Evolutionary conservation across 208 protist species (phyloP).

Genomic region (Wallacemonas sp.): DNA sequence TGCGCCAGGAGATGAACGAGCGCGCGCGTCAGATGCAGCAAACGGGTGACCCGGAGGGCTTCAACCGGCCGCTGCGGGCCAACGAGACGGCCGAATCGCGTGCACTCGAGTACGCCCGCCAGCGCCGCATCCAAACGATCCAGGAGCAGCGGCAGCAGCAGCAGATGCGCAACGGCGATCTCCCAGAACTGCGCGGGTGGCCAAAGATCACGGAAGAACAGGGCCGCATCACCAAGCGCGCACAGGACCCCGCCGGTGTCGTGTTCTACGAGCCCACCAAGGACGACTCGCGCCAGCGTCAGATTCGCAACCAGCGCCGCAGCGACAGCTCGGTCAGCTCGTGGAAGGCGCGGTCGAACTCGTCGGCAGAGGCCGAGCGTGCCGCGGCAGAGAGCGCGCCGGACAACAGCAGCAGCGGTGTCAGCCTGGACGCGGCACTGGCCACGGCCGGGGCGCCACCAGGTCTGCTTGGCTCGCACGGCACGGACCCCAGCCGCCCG

Average conservation of each 20-base stretch:
- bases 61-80: conserved; percentile 29
- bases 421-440: not conserved
- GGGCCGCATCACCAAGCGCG: conserved; percentile 57
- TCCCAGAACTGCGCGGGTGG: conserved; percentile 58
- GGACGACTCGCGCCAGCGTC: conserved; percentile 42
- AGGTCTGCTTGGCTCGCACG: conserved; percentile 5
- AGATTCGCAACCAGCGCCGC: conserved; percentile 42
- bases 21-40: conserved; percentile 29
- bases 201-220: conserved; percentile 55
- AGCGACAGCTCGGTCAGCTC: conserved; percentile 22
- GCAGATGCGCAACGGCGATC: conserved; percentile 14
- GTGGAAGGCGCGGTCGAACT: conserved; percentile 3
- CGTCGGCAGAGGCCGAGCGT: conserved; percentile 1
- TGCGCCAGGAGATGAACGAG: conserved; percentile 76
- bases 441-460: not conserved
- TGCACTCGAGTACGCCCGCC: conserved; percentile 66
- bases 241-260: conserved; percentile 64
- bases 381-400: not conserved
- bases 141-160: conserved; percentile 31
- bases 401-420: not conserved
- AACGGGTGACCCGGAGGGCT: conserved; percentile 13
- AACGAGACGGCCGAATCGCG: conserved; percentile 43
- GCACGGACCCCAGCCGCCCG: conserved; percentile 14
- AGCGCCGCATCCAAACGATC: conserved; percentile 49
- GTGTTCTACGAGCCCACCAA: conserved; percentile 67